Conservation (phyloP, 306 rosid species). For the Begonia masoniana region DNA sequence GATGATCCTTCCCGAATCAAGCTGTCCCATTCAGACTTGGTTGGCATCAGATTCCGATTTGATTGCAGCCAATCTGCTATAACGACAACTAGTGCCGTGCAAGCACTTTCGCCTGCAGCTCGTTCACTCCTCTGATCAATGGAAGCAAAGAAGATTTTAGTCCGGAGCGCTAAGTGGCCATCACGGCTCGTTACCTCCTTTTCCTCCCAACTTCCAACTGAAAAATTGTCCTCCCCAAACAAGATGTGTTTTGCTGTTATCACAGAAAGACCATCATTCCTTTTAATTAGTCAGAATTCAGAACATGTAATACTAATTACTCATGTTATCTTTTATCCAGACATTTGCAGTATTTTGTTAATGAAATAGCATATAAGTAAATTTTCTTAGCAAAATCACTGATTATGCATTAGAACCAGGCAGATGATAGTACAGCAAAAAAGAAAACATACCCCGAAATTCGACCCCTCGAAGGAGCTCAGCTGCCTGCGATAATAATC, state of each 20-base stretch:
- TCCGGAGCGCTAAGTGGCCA: slow-evolving; percentile 16
- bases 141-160: slow-evolving; percentile 25
- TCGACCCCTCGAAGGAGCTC: slow-evolving; percentile 12
- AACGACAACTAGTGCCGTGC: slow-evolving; percentile 27
- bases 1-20: slow-evolving; percentile 31
- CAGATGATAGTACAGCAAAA: not conserved
- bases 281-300: not conserved
- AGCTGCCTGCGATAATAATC: slow-evolving; percentile 27
- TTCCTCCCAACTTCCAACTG: slow-evolving; percentile 25
- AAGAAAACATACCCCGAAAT: slow-evolving; percentile 13
- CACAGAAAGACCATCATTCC: not conserved
- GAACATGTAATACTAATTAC: no score
- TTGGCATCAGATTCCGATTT: slow-evolving; percentile 20
- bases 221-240: slow-evolving; percentile 23
- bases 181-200: slow-evolving; percentile 26
- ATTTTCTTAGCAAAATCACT: not conserved
- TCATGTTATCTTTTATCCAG: no score
- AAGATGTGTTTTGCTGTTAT: slow-evolving; percentile 13
- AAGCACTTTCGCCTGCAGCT: slow-evolving; percentile 32
- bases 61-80: slow-evolving; percentile 28
- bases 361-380: no score
- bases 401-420: not conserved
- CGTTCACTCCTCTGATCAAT: slow-evolving; percentile 32
- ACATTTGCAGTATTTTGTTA: no score
- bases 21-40: slow-evolving; percentile 20